Evolutionary conservation across 2,329 filamentous ascomycete species (phyloP).

Genomic region (Juglanconis juglandina): DNA sequence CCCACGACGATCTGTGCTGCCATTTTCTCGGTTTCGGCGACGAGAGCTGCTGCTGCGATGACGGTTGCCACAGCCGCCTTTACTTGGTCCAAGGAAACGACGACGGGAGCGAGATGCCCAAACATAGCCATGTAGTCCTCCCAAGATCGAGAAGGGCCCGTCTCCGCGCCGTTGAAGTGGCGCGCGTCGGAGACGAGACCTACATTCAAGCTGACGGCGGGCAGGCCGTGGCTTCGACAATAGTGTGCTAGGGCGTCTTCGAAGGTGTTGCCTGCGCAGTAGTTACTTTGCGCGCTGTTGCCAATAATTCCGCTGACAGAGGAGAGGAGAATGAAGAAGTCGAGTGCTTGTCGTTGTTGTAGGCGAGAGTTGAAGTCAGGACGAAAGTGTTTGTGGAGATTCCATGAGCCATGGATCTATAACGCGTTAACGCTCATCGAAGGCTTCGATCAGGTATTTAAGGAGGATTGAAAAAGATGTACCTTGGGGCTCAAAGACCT

Average conservation of each 20-base stretch:
- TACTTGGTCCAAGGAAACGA: too few relatives aligned
- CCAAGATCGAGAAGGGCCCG: too few relatives aligned
- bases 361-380: constrained; percentile 4
- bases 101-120: too few relatives aligned
- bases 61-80: too few relatives aligned
- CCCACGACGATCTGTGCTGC: too few relatives aligned
- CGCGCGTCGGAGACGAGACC: background rate
- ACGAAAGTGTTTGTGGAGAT: constrained; percentile 45
- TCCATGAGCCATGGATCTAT: constrained; percentile 52
- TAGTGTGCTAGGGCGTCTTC: constrained; percentile 23
- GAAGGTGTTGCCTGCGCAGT: constrained; percentile 29
- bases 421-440: constrained; percentile 31
- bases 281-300: constrained; percentile 26
- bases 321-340: constrained; percentile 45
- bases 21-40: too few relatives aligned
- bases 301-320: constrained; percentile 24
- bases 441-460: too few relatives aligned
- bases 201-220: background rate
- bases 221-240: background rate
- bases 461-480: too few relatives aligned
- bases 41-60: too few relatives aligned
- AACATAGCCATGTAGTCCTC: too few relatives aligned
- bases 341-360: constrained; percentile 28
- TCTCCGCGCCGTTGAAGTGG: background rate
- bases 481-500: too few relatives aligned